Percentiles rank a stretch among this genome's conserved stretches.
These are phyloP conservation scores for Penicillium sp. DNA, from an alignment of 2,329 filamentous ascomycete genomes.

Conservation along the genomic window DNA sequence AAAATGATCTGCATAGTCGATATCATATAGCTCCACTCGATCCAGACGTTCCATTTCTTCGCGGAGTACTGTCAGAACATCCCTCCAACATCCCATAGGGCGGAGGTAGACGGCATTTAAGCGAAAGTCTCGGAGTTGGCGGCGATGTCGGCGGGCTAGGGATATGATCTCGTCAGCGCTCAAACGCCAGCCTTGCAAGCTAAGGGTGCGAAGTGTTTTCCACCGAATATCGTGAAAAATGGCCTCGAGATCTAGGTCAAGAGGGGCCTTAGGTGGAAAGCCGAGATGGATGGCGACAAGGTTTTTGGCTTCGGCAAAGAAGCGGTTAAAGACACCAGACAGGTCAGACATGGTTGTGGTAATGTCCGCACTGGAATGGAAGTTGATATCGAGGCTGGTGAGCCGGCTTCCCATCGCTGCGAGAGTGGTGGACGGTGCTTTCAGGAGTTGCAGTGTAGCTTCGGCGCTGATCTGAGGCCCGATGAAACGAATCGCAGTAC, in stretches of 20 bases:
- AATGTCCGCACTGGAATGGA: constrained; percentile 59
- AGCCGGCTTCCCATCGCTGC: constrained; percentile 56
- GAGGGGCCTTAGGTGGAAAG: constrained; percentile 58
- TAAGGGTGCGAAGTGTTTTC: constrained; percentile 62
- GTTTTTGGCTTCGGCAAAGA: constrained; percentile 61
- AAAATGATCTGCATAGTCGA: constrained; percentile 59
- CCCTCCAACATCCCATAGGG: constrained; percentile 60
- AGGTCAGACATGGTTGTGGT: constrained; percentile 59
- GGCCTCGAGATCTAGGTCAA: constrained; percentile 58
- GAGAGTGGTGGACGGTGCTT: constrained; percentile 49
- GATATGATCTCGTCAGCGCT: constrained; percentile 61
- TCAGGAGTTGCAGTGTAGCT: constrained; percentile 54
- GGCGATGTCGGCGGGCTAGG: constrained; percentile 56
- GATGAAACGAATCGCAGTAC: constrained; percentile 60
- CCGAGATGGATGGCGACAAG: constrained; percentile 65
- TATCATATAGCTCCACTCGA: constrained; percentile 62
- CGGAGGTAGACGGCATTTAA: constrained; percentile 62
- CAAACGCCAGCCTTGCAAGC: constrained; percentile 65
- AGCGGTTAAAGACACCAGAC: constrained; percentile 56
- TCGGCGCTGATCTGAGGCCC: constrained; percentile 63
- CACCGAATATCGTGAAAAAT: constrained; percentile 64
- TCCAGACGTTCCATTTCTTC: constrained; percentile 58
- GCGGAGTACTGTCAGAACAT: constrained; percentile 58
- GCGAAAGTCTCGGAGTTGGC: constrained; percentile 59
- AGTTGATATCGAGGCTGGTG: constrained; percentile 63